A percentile compares a stretch with the other conserved stretches of the same genome.
Conservation (phyloP, 108 stramenopile species). For the Cyclostephanos tholiformis region DNA sequence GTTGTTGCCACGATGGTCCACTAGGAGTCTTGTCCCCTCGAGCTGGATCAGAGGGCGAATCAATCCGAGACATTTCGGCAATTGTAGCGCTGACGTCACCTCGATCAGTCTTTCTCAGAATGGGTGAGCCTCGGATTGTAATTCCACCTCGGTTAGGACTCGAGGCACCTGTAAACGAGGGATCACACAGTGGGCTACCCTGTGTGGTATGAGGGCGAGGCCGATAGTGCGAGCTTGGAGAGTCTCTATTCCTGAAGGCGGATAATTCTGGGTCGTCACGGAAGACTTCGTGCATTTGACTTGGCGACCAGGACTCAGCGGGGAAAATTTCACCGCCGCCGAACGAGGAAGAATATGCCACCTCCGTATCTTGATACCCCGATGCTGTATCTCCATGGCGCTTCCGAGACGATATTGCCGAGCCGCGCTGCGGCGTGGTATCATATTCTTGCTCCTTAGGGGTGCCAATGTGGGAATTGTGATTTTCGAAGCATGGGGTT, state of each 20-base stretch:
- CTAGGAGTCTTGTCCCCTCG: background rate
- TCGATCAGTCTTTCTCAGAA: slow-evolving; percentile 14
- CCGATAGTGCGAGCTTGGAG: background rate
- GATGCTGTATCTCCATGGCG: background rate
- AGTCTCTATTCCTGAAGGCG: slow-evolving; percentile 7
- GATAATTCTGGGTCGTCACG: slow-evolving; percentile 22
- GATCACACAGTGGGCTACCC: background rate
- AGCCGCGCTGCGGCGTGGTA: slow-evolving; percentile 25
- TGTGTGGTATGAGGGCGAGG: background rate
- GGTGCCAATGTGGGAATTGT: background rate
- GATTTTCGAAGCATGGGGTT: background rate
- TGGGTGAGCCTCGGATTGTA: slow-evolving; percentile 43
- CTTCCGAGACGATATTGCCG: background rate
- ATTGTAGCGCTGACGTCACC: slow-evolving; percentile 7
- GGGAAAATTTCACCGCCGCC: slow-evolving; percentile 4
- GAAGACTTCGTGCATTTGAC: slow-evolving; percentile 29
- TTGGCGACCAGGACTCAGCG: slow-evolving; percentile 12
- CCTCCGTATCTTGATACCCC: slow-evolving; percentile 2
- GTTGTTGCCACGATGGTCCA: slow-evolving; percentile 26
- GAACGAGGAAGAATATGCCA: background rate
- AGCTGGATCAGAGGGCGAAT: background rate
- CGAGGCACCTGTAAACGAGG: background rate
- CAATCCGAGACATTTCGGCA: background rate
- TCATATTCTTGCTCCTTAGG: background rate
- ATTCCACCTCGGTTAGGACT: slow-evolving; percentile 34